Conservation (phyloP, 352 stramenopile genomes). For the Phytophthora multivora region DNA sequence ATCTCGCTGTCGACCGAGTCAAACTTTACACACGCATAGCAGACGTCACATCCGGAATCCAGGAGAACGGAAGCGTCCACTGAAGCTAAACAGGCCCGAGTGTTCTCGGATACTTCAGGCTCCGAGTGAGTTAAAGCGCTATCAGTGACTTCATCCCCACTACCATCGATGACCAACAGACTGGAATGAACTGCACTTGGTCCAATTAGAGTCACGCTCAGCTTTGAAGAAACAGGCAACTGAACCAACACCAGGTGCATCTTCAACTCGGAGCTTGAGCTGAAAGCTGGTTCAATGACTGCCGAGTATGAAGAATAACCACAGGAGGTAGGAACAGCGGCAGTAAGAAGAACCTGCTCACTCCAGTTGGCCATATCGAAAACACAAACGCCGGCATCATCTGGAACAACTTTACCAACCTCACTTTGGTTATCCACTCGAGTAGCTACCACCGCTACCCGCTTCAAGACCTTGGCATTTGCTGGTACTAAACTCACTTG, state of each 20-base stretch:
- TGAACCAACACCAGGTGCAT: conserved; percentile 32
- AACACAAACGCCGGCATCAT: conserved; percentile 51
- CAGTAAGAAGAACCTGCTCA: conserved; percentile 46
- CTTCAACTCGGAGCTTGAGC: background rate
- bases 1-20: background rate
- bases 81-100: background rate
- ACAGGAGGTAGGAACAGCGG: conserved; percentile 8
- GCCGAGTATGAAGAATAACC: conserved; percentile 45
- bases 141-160: conserved; percentile 4
- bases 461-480: conserved; percentile 39
- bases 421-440: conserved; percentile 47
- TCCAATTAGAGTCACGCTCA: conserved; percentile 16
- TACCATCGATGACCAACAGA: conserved; percentile 2
- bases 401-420: conserved; percentile 29
- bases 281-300: conserved; percentile 28
- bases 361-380: conserved; percentile 73
- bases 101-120: background rate
- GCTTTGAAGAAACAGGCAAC: conserved; percentile 15
- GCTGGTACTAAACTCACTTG: conserved; percentile 50
- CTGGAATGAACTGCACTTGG: background rate
- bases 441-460: conserved; percentile 38
- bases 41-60: conserved; percentile 3
- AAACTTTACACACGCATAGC: conserved; percentile 29
- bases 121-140: background rate
- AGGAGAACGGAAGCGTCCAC: conserved; percentile 6